Evolutionary conservation across 1,284 basidiomycete species (phyloP), one percentile per base, ranked within the genome.

Genomic region (Ustilago bromivora): DNA sequence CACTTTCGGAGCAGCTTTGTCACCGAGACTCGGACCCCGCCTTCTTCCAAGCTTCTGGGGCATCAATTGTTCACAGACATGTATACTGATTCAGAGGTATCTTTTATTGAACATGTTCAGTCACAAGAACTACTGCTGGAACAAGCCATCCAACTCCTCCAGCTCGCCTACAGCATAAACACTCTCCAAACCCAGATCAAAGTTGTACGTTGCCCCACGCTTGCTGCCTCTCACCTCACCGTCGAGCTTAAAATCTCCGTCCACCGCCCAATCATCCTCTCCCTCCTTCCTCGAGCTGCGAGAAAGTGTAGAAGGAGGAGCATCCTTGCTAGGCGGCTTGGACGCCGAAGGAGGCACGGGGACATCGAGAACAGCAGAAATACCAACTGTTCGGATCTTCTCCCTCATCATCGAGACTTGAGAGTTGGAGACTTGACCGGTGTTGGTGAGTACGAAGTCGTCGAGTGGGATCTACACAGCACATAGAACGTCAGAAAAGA

Each of bases 361-460:
- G 11, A 69, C 66, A 32, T 83, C 79, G 40, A 85, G 71, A 9
- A 84, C 64, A 5, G 75, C 81, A 9, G 93, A 94, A 38, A 96
- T 91, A 3, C 95, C 95, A 15, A 96, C 88, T 15, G 92, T 93
- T 60, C 92, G 89, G 13, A 96, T 88, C 63, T 90, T 90, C 73
- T 94, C 91, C 17, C 90, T 89, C 82, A 91, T 89, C 92, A 96
- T 94, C 58, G 86, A 87, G 41, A 95, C 89, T 78, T 93, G 87
- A 52, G 83, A 83, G 43, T 85, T 90, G 40, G 90, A 88, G 53
- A 94, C 87, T 82, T 93, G 91, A 4, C 94, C 95, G 0, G 90
- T 90, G 81, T 94, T 95, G 32, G 93, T 95, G 56, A 94, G 88
- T 17, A 94, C 91, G 82, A 96, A 96, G 74, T 90, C 91, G 61